Evolutionary conservation across 805 yeast genomes (phyloP), one percentile per base, ranked within the genome.

Genomic region (Clavispora santaluciae): DNA sequence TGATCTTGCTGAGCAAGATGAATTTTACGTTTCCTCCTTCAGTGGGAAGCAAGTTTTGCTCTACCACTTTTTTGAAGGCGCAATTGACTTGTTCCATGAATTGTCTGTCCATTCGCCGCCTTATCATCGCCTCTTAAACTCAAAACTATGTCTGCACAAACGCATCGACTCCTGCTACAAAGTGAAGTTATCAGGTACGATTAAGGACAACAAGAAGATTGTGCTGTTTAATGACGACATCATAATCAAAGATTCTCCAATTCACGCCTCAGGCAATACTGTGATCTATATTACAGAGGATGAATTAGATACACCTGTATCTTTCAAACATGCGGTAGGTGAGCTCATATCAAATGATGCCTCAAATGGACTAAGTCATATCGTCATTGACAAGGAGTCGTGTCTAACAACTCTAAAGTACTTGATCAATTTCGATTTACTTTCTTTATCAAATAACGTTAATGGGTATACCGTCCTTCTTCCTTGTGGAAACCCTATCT

Each of bases 381-480:
- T 63, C 20, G 52, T 48, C 9, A 54, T 70, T n/a, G 67, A 70
- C 43, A 60, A 60, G 45, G 53, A 56, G 12, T 58, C 63, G 38
- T 84, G 93, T 52, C 75, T 95, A 3, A 75, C 68, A 45, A 80
- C 95, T 0, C 54, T 88, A 35, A 64, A 70, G 13, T 78, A 77
- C 49, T 58, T 90, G 43, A 71, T 75, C 36, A 61, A 72, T 12
- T 68, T 78, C 33, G 72, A 69, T 7, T 57, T 86, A 23, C 61
- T 78, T 17, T 74, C 75, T 42, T 66, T 83, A 31, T 63, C 72
- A 10, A 72, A 70, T 4, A 83, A 81, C 43, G 55, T 53, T 21
- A 53, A 65, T 16, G 95, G 95, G 0, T 87, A 88, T 63, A 78
- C 96, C 0, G 62, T 83, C 0, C 76, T 90, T 39, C 64, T 90